Evolutionary conservation across 140 eudicot genomes (phyloP), one percentile per base, ranked within the genome.

Genomic region (Stevia rebaudiana): DNA sequence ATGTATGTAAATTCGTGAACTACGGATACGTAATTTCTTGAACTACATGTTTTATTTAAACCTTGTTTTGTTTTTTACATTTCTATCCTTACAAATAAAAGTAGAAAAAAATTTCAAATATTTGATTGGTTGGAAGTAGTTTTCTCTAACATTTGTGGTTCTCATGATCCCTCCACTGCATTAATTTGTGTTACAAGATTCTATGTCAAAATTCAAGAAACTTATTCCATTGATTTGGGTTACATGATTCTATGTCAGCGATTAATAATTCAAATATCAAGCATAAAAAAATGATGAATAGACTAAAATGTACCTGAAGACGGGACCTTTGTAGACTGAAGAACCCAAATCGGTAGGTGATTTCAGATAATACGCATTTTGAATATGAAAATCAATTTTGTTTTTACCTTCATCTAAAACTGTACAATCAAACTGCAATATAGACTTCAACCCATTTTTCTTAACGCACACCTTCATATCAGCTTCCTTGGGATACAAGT

Each of bases 361-460:
- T 7, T 62, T 76, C 44, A 90, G 72, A 81, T 78, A 82, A 75
- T 62, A 37, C 6, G 84, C 89, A 57, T 59, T 68, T 12, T 65
- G 72, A 24, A 90, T 82, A 56, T 70, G 66, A 42, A 86, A 80
- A 44, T 78, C 82, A 17, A 81, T 62, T 30, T 71, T 78, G 64
- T 55, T 30, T 42, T 73, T 67, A 57, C 86, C 83, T 63, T 67
- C 66, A 23, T 68, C 74, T 11, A 73, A 55, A 37, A 84, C 81
- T 50, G 63, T 76, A 74, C 95, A 90, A 78, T 90, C 94, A 78
- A 90, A 86, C 78, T 83, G 90, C 83, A 90, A 57, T 44, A 90
- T 66, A 50, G 97, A 84, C 63, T 84, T 71, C 82, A 86, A 54
- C 36, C 83, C 82, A 28, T 85, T 82, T 73, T 90, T 90, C 51